Evolutionary conservation across 345 rosid genomes (phyloP).

Genomic region (Xanthoceras sorbifolium): DNA sequence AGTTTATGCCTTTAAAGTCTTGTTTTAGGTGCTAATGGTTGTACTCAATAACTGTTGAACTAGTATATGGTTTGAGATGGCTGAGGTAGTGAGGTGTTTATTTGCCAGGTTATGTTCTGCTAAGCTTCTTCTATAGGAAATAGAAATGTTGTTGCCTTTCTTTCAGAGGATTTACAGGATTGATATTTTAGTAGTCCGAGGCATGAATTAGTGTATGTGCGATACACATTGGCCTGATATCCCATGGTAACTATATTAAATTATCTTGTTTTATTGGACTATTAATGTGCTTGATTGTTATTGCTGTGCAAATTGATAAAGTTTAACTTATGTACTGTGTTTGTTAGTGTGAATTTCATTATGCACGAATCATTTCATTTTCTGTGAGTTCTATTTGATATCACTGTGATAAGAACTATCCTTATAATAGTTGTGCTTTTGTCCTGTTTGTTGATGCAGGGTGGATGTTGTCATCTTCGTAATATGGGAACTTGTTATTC

Average conservation of each 20-base stretch:
- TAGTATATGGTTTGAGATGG: not conserved
- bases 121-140: not conserved
- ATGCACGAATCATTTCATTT: not conserved
- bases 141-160: not conserved
- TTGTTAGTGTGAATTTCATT: not conserved
- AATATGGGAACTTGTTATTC: constrained; percentile 86
- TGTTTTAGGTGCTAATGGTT: not conserved
- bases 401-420: not conserved
- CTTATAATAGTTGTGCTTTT: not conserved
- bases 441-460: constrained; percentile 52
- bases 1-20: not conserved
- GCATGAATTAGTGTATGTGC: not conserved
- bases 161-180: not conserved
- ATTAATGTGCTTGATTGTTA: not conserved
- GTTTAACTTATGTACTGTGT: not conserved
- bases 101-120: not conserved
- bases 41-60: not conserved
- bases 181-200: not conserved
- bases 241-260: not conserved
- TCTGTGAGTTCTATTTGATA: not conserved
- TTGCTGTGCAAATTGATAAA: not conserved
- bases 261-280: too few species aligned
- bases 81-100: not conserved
- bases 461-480: constrained; percentile 86
- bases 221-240: not conserved